These are phyloP conservation scores for Kalmusia sp. DNA, from an alignment of 2,329 filamentous ascomycete species.

Conservation along the genomic window DNA sequence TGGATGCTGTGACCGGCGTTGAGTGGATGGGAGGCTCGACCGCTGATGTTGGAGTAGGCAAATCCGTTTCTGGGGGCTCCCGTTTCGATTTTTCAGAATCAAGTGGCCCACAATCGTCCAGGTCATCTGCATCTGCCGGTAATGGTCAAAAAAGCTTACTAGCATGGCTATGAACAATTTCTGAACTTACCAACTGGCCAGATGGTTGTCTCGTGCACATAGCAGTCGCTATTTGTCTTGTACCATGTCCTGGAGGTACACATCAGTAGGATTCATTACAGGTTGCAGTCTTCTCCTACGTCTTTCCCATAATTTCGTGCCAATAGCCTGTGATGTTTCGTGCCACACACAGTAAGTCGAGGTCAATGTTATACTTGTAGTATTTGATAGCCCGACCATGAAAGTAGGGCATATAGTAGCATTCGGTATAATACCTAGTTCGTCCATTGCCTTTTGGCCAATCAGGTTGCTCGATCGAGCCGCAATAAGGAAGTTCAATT, in stretches of 20 bases:
- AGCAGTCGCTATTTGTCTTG: conserved; percentile 14
- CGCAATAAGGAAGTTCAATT: conserved; percentile 12
- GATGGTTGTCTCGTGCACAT: conserved; percentile 10
- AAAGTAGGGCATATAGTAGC: conserved; percentile 5
- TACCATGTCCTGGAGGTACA: conserved; percentile 9
- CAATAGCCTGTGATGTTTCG: conserved; percentile 1
- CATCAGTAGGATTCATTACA: not conserved
- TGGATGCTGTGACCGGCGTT: not conserved
- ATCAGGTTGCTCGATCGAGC: not conserved
- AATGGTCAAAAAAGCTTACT: not conserved
- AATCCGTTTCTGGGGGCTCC: not conserved
- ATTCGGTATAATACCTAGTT: conserved; percentile 12
- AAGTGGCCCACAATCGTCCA: conserved; percentile 13
- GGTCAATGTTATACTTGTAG: conserved; percentile 13
- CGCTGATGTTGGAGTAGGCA: not conserved
- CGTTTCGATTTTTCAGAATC: not conserved
- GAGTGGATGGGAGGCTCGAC: not conserved
- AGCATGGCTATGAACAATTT: not conserved
- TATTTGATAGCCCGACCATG: not conserved
- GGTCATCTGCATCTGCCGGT: conserved; percentile 4
- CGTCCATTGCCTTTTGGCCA: not conserved
- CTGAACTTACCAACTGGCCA: conserved; percentile 2
- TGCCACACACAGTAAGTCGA: conserved; percentile 6
- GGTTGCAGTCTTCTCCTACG: not conserved
- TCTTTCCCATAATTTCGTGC: not conserved